phyloP scores from a whole-genome alignment of 1,284 basidiomycete species.

The Cerrena zonata region DNA sequence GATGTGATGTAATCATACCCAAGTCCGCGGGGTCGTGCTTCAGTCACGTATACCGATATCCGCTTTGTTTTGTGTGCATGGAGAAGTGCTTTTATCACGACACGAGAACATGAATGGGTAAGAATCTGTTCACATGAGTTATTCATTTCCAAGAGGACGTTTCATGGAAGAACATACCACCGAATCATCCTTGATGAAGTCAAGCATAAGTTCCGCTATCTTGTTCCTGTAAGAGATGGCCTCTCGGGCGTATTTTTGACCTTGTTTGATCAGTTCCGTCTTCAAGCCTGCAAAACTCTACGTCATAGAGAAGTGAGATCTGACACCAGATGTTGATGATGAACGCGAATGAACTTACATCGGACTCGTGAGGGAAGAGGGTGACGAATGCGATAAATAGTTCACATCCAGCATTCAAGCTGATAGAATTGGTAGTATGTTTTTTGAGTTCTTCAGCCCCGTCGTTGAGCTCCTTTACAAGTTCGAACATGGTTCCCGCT shows the following conservation, averaged over 20 bases:
- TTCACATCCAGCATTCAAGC: slow-evolving; percentile 84
- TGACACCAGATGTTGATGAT: slow-evolving; percentile 9
- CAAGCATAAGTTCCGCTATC: slow-evolving; percentile 84
- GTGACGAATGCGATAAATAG: slow-evolving; percentile 87
- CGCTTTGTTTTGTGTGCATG: slow-evolving; percentile 85
- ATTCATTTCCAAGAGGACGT: slow-evolving; percentile 1
- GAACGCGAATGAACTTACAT: slow-evolving; percentile 41
- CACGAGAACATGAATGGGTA: slow-evolving; percentile 92
- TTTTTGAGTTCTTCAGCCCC: slow-evolving; percentile 65
- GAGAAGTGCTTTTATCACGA: slow-evolving; percentile 90
- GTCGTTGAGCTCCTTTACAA: slow-evolving; percentile 76
- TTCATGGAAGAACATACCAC: slow-evolving; percentile 52
- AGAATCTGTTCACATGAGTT: slow-evolving; percentile 60
- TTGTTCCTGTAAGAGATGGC: slow-evolving; percentile 85
- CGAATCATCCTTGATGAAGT: slow-evolving; percentile 91
- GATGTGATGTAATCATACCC: slow-evolving; percentile 42
- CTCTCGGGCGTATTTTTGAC: slow-evolving; percentile 69
- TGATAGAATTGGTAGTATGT: slow-evolving; percentile 72
- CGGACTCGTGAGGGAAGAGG: slow-evolving; percentile 75
- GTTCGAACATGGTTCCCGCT: slow-evolving; percentile 87
- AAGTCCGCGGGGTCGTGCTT: slow-evolving; percentile 81
- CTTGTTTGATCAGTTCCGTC: slow-evolving; percentile 72
- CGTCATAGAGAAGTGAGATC: slow-evolving; percentile 6
- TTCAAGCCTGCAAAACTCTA: slow-evolving; percentile 81
- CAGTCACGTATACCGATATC: slow-evolving; percentile 95